Evolutionary conservation across 2,329 filamentous ascomycete species (phyloP), one percentile per base, ranked within the genome.

Genomic region (Aureobasidium sp.): DNA sequence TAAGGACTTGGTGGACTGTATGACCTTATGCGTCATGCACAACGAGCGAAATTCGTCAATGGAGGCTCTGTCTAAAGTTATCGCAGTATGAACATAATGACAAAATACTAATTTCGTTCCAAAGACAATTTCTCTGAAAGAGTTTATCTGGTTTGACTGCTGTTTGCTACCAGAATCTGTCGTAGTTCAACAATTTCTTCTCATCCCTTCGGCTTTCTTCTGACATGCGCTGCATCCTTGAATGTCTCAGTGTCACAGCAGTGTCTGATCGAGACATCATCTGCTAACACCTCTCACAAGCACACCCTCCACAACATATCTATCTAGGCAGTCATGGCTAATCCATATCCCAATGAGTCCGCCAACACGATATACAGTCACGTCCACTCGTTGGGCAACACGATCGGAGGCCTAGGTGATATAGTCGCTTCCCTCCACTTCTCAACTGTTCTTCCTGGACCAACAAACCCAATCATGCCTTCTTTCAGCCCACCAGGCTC

Each of bases 41-140:
- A 60, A 60, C 12, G 57, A 60, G 35, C 57, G 45, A 11, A 50
- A 33, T 11, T 49, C 45, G 29, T 60, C 57, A n/a, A 31, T 60
- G 57, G 44, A 50, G n/a, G 57, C 57, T 11, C n/a, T 60, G 45
- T 39, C 57, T 24, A 58, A 48, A 58, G 54, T 31, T 11, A 47
- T 58, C 12, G 54, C 54, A 33, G 54, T 48, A 37, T 58, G 39
- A 37, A 31, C 8, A 29, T 27, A 39, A 47, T 47, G 31, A 58
- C 29, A 39, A 44, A 44, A 24, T 14, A 15, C 6, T 19, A 35
- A 8, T 17, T 5, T 3, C 7, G 7, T 24, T 5, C 11, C n/a
- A 15, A 42, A 40, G 12, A 22, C 14, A 42, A n/a, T 7, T 8
- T 3, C 8, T 14, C 15, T 12, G 22, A 19, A 42, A 19, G 15